Evolutionary conservation across 2,329 filamentous ascomycete species (phyloP).

Genomic region (Diaporthe ampelina): DNA sequence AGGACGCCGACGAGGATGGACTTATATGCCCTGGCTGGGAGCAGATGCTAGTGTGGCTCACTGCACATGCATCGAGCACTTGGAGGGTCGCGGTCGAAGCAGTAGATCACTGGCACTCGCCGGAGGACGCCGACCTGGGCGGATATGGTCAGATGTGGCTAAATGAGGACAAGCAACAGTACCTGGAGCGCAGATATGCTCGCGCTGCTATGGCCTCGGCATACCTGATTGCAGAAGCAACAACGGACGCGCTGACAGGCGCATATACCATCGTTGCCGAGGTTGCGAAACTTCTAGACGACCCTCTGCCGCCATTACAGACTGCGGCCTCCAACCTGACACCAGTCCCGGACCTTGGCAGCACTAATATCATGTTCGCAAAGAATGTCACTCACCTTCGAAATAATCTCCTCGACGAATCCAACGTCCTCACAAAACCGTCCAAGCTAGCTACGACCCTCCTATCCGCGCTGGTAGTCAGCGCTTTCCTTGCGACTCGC

Average conservation of each 20-base stretch:
- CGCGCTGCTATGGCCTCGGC: conserved; percentile 77
- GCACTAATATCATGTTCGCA: conserved; percentile 52
- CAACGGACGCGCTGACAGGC: conserved; percentile 69
- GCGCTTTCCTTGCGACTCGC: conserved; percentile 68
- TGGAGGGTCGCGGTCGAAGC: conserved; percentile 75
- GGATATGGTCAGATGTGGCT: conserved; percentile 70
- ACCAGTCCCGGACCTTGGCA: conserved; percentile 53
- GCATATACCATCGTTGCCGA: conserved; percentile 73
- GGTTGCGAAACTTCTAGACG: conserved; percentile 72
- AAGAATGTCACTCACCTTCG: conserved; percentile 62
- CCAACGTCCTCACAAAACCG: conserved; percentile 77
- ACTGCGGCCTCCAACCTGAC: conserved; percentile 62
- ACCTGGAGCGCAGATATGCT: conserved; percentile 75
- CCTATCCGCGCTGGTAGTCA: conserved; percentile 74
- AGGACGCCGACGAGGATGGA: conserved; percentile 45
- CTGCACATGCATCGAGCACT: conserved; percentile 68
- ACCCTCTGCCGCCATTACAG: conserved; percentile 66
- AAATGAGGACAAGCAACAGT: conserved; percentile 70
- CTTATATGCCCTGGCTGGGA: conserved; percentile 75
- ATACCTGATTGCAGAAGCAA: conserved; percentile 75
- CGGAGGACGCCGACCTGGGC: conserved; percentile 77
- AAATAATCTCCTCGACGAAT: conserved; percentile 67
- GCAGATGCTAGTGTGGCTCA: conserved; percentile 76
- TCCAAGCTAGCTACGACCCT: conserved; percentile 68
- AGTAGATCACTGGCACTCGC: conserved; percentile 81